phyloP scores from a whole-genome alignment of 495 filamentous ascomycete genomes.

The Collariella sp. region DNA sequence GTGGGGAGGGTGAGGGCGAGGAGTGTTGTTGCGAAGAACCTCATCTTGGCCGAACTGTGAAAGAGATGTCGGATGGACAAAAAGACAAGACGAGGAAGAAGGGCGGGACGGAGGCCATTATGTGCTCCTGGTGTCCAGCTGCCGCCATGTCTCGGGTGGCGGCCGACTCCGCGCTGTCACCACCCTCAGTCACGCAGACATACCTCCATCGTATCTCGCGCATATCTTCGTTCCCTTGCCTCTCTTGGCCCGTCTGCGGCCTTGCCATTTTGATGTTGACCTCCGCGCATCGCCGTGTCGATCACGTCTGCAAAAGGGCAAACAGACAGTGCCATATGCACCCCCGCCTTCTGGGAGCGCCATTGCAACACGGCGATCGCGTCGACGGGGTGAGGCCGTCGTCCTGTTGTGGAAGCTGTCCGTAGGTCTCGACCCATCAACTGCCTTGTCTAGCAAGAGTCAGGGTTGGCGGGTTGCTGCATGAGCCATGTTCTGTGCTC shows the following conservation, averaged over 20 bases:
- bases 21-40: slow-evolving; percentile 4
- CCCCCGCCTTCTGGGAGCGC: slow-evolving; percentile 3
- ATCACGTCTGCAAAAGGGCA: neutral
- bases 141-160: too few species aligned
- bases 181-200: neutral
- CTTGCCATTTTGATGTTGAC: neutral
- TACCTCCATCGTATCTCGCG: too few species aligned
- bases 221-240: too few species aligned
- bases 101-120: neutral
- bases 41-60: slow-evolving; percentile 9
- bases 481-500: neutral
- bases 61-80: neutral
- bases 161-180: too few species aligned
- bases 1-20: slow-evolving; percentile 6
- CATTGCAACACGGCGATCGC: neutral
- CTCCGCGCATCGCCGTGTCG: neutral
- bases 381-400: neutral
- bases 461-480: neutral
- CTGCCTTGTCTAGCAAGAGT: slow-evolving; percentile 5
- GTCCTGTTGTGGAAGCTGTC: slow-evolving; percentile 16
- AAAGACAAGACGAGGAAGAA: neutral
- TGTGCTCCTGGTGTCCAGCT: neutral
- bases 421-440: neutral
- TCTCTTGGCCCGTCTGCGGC: neutral
- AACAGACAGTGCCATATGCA: neutral